Evolutionary conservation across 139 green algal species (phyloP).

Genomic region (Zygnema cylindricum): DNA sequence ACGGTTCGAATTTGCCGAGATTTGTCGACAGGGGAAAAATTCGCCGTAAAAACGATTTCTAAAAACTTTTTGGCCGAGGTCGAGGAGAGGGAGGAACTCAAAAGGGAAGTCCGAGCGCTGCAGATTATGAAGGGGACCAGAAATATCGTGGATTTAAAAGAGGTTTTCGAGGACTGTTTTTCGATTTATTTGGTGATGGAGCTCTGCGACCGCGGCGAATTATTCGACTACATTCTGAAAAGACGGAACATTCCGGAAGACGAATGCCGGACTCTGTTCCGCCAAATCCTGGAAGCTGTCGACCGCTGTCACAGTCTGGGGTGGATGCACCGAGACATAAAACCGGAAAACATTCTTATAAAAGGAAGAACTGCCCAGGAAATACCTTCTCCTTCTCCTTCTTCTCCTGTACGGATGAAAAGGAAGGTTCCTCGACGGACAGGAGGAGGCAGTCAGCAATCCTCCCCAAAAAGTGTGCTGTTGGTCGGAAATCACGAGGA

Average conservation of each 20-base stretch:
- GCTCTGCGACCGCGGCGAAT: constrained; percentile 21
- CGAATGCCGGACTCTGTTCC: constrained; percentile 77
- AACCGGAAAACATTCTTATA: constrained; percentile 43
- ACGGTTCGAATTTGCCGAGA: constrained; percentile 32
- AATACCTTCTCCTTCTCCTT: too few species aligned
- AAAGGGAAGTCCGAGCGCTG: constrained; percentile 87
- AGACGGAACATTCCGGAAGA: constrained; percentile 80
- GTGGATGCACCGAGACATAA: constrained; percentile 32
- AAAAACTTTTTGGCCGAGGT: constrained; percentile 91
- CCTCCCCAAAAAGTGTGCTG: too few species aligned
- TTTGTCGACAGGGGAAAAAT: constrained; percentile 60
- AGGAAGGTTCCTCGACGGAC: neutral
- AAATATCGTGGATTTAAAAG: constrained; percentile 46
- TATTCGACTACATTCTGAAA: constrained; percentile 72
- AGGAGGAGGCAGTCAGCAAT: too few species aligned
- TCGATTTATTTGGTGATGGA: constrained; percentile 44
- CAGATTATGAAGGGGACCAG: constrained; percentile 79
- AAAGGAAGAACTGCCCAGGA: neutral
- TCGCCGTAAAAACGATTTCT: constrained; percentile 89
- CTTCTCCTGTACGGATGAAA: neutral
- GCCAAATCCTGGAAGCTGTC: constrained; percentile 86
- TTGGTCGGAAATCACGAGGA: too few species aligned
- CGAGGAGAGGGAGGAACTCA: constrained; percentile 87
- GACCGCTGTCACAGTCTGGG: constrained; percentile 79
- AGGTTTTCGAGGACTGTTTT: constrained; percentile 26